Evolutionary conservation across 2,329 filamentous ascomycete genomes (phyloP).

Genomic region (Colletotrichum paranaense): DNA sequence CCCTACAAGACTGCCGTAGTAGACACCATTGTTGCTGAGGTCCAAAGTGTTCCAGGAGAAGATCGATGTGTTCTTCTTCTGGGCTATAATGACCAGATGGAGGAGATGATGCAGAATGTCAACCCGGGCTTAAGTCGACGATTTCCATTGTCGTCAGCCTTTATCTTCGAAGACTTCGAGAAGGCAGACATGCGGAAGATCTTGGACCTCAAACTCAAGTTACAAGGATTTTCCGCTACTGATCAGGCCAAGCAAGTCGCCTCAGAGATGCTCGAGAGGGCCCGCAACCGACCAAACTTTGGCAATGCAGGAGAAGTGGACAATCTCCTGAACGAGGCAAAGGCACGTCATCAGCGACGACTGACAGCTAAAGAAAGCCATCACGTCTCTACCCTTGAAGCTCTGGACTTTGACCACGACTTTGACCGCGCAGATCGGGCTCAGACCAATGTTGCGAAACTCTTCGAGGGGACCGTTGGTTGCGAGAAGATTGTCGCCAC

Average conservation of each 20-base stretch:
- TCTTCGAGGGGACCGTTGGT: slow-evolving; percentile 71
- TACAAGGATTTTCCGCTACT: slow-evolving; percentile 64
- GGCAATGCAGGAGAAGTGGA: slow-evolving; percentile 82
- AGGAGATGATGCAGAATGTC: slow-evolving; percentile 77
- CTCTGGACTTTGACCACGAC: slow-evolving; percentile 68
- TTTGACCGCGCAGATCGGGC: slow-evolving; percentile 62
- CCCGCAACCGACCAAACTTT: slow-evolving; percentile 73
- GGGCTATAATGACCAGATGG: slow-evolving; percentile 77
- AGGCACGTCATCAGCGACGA: slow-evolving; percentile 44
- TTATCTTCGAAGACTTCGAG: slow-evolving; percentile 76
- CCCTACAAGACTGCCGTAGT: slow-evolving; percentile 73
- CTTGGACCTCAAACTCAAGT: slow-evolving; percentile 70
- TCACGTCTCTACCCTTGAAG: slow-evolving; percentile 42
- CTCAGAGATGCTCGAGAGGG: slow-evolving; percentile 69
- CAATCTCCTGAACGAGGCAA: slow-evolving; percentile 62
- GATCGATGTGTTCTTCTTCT: slow-evolving; percentile 79
- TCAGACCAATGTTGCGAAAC: slow-evolving; percentile 58
- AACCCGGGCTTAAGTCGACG: slow-evolving; percentile 77
- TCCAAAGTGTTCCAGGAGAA: slow-evolving; percentile 76
- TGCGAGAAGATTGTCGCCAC: slow-evolving; percentile 64
- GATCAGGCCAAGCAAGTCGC: slow-evolving; percentile 63
- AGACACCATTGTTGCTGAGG: slow-evolving; percentile 79
- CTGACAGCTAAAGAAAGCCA: slow-evolving; percentile 10
- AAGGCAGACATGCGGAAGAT: slow-evolving; percentile 69
- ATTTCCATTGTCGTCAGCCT: slow-evolving; percentile 73